Conservation (phyloP, 1,284 basidiomycete genomes). For the Kalmanozyma brasiliensis region DNA sequence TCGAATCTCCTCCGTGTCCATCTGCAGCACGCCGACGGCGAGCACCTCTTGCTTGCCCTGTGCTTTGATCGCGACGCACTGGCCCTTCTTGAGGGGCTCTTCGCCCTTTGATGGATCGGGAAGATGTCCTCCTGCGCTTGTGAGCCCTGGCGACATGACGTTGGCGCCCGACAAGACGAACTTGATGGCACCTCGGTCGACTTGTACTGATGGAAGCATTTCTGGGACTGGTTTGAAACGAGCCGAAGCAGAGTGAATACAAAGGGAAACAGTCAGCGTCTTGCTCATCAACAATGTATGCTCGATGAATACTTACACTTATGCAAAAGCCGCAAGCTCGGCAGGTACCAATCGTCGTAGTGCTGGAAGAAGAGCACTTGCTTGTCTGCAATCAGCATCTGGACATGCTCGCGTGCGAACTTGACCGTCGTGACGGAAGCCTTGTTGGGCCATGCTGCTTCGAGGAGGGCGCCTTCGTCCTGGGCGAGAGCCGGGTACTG, state of each 20-base stretch:
- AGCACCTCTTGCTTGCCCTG: conserved; percentile 96
- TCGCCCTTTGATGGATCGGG: conserved; percentile 75
- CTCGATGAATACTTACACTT: conserved; percentile 74
- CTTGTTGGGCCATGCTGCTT: conserved; percentile 98
- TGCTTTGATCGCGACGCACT: conserved; percentile 85
- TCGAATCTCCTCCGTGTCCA: conserved; percentile 88
- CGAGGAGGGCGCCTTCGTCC: conserved; percentile 76
- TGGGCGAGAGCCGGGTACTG: conserved; percentile 76
- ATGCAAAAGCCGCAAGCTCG: conserved; percentile 87
- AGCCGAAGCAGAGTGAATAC: no score
- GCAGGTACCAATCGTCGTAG: conserved; percentile 91
- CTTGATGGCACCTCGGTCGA: conserved; percentile 97
- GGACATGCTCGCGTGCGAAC: conserved; percentile 90
- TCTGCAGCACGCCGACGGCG: conserved; percentile 84
- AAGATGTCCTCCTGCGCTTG: conserved; percentile 87
- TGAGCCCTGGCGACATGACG: conserved; percentile 80
- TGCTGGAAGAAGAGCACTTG: conserved; percentile 96
- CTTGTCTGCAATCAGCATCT: conserved; percentile 86
- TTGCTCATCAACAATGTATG: no score
- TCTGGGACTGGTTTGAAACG: conserved; percentile 68
- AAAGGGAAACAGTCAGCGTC: neutral
- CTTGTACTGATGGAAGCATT: conserved; percentile 85
- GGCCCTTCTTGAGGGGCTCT: conserved; percentile 76
- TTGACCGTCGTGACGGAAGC: conserved; percentile 90
- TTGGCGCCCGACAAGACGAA: conserved; percentile 82